Percentiles rank a stretch among this genome's conserved stretches.
Conservation (phyloP, 768 basidiomycete genomes). For the Amanita pseudoporphyria region DNA sequence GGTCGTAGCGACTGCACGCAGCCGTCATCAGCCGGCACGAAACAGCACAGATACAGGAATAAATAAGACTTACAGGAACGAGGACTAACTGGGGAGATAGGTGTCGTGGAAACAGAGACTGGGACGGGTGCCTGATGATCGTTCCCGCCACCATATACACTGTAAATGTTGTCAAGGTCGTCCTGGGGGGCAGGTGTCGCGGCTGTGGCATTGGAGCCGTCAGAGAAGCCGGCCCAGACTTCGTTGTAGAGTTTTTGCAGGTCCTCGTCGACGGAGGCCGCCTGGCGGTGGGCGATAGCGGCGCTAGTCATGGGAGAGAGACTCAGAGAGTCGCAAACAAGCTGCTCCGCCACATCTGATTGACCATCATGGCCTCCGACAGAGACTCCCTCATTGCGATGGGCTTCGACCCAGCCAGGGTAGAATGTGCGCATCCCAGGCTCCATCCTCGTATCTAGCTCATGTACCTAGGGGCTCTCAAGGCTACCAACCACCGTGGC, state of each 20-base stretch:
- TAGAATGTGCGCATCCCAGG: slow-evolving; percentile 54
- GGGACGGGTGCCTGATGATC: slow-evolving; percentile 12
- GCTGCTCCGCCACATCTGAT: not conserved
- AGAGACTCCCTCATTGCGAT: slow-evolving; percentile 70
- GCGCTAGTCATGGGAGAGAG: slow-evolving; percentile 13
- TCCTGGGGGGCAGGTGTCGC: not conserved
- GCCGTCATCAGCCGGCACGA: not conserved
- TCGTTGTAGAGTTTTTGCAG: slow-evolving; percentile 68
- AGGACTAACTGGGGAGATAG: slow-evolving; percentile 8
- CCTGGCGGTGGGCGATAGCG: slow-evolving; percentile 13
- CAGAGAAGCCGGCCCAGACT: slow-evolving; percentile 59
- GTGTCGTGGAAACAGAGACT: slow-evolving; percentile 8
- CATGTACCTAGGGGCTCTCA: slow-evolving; percentile 65
- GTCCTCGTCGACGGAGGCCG: slow-evolving; percentile 54
- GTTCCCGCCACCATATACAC: slow-evolving; percentile 21
- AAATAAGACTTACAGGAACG: slow-evolving; percentile 13
- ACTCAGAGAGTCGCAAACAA: not conserved
- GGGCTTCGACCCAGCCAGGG: slow-evolving; percentile 79
- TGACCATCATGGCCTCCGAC: slow-evolving; percentile 41
- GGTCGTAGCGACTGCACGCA: not conserved
- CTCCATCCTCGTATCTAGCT: slow-evolving; percentile 9
- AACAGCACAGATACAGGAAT: not conserved
- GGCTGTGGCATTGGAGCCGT: slow-evolving; percentile 19
- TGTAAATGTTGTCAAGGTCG: slow-evolving; percentile 29
- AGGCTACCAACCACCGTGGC: slow-evolving; percentile 74